Evolutionary conservation across 2,329 filamentous ascomycete species (phyloP).

Genomic region (Nectriaceae sp.): DNA sequence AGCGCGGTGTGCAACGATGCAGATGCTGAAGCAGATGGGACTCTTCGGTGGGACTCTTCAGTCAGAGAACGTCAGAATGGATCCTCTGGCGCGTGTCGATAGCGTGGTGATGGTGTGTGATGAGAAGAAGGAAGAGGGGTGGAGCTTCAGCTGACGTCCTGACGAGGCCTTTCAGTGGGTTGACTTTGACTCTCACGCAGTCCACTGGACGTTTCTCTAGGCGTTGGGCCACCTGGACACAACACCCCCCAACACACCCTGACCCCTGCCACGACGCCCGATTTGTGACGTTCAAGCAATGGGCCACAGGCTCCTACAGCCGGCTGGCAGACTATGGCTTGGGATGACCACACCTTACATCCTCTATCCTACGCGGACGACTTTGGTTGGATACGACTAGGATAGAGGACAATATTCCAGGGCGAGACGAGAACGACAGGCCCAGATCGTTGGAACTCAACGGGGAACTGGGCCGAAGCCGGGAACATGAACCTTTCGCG

Average conservation of each 20-base stretch:
- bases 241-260: not conserved
- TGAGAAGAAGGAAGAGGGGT: not conserved
- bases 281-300: not conserved
- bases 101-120: not conserved
- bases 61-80: not conserved
- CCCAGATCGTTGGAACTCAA: not conserved
- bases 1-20: constrained; percentile 19
- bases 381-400: not conserved
- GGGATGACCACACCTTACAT: not conserved
- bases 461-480: not conserved
- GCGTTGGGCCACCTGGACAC: not conserved
- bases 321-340: not conserved
- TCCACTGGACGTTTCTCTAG: too few species aligned
- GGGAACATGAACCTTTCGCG: not conserved
- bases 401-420: not conserved
- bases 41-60: not conserved
- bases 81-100: not conserved
- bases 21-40: constrained; percentile 1
- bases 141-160: not conserved
- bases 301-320: not conserved
- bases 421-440: too few species aligned
- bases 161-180: not conserved
- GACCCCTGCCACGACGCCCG: not conserved
- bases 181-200: not conserved
- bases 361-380: not conserved